Conservation (phyloP, 129 eudicot genomes). For the Centella asiatica region DNA sequence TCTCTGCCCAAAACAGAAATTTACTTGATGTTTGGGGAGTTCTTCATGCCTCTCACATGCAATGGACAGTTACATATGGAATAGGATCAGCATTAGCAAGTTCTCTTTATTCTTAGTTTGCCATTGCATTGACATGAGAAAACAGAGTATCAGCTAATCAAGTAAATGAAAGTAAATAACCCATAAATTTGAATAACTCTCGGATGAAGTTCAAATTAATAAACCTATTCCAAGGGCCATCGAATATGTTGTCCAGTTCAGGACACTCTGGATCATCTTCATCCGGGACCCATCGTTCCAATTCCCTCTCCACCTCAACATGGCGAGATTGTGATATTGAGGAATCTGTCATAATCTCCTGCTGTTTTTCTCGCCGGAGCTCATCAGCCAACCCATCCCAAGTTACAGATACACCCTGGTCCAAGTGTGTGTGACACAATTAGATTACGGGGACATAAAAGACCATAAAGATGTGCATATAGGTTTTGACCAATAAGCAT, state of each 20-base stretch:
- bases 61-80: too few species aligned
- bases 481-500: not conserved
- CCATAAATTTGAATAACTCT: too few species aligned
- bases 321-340: constrained; percentile 74
- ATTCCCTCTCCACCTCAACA: constrained; percentile 68
- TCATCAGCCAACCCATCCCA: constrained; percentile 59
- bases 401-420: constrained; percentile 65
- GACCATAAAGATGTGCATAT: not conserved
- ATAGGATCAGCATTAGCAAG: too few species aligned
- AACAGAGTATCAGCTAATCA: too few species aligned
- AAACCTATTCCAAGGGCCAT: constrained; percentile 76
- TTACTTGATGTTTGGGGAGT: too few species aligned
- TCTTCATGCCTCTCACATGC: too few species aligned
- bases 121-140: too few species aligned
- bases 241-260: constrained; percentile 81
- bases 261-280: constrained; percentile 57
- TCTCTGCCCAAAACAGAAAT: too few species aligned
- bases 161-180: too few species aligned
- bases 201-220: not conserved
- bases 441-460: not conserved
- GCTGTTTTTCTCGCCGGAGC: constrained; percentile 46
- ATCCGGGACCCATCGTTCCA: constrained; percentile 91
- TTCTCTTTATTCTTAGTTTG: too few species aligned
- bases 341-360: constrained; percentile 82
- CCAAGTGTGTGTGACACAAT: constrained; percentile 13